Evolutionary conservation across 139 green algal genomes (phyloP), one percentile per base, ranked within the genome.

Genomic region (Chlorella vulgaris): DNA sequence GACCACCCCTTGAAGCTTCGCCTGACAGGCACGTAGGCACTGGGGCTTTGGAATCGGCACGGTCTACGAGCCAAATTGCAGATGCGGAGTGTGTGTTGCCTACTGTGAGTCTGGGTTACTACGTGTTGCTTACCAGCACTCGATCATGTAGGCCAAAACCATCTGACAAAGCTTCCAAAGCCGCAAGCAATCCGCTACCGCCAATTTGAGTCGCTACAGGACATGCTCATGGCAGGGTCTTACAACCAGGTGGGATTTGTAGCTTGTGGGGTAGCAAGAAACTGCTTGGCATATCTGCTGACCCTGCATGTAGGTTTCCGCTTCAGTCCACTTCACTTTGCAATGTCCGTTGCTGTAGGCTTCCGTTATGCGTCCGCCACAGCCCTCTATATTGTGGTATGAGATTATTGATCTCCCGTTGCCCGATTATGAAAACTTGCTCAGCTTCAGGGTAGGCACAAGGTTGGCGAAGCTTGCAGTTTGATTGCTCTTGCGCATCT

Each of bases 391-490:
- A 2, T 80, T 99, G 40, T 99, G 96, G 85, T 99, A 97, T 62
- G 96, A 99, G 85, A 81, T 97, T 60, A 88, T 99, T 60, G 96
- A 99, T 85, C 88, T 99, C 77, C 96, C 95, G 0, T 87, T 99
- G 83, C 91, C 89, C 7, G 87, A 98, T 83, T 89, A 98, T 33
- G 92, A 96, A 81, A 65, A 76, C 66, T 69, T 96, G 19, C 90
- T 94, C 60, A 90, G 81, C 4, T 79, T 96, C 58, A 92, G 91
- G 75, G 87, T 94, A 29, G 60, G 65, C 40, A 22, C 29, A 26
- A 4, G 15, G 47, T 58, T 58, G 47, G 10, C 47, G 15, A 58
- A 15, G 47, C 15, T 58, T 58, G 15, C 47, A 58, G 15, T n/a
- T n/a, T 10, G 47, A 58, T 15, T 24, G 47, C 47, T 15, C 47